Percentiles rank a stretch among this genome's conserved stretches.
Evolutionary conservation across 2,329 filamentous ascomycete species (phyloP).

Genomic region (Arthroderma sp.): DNA sequence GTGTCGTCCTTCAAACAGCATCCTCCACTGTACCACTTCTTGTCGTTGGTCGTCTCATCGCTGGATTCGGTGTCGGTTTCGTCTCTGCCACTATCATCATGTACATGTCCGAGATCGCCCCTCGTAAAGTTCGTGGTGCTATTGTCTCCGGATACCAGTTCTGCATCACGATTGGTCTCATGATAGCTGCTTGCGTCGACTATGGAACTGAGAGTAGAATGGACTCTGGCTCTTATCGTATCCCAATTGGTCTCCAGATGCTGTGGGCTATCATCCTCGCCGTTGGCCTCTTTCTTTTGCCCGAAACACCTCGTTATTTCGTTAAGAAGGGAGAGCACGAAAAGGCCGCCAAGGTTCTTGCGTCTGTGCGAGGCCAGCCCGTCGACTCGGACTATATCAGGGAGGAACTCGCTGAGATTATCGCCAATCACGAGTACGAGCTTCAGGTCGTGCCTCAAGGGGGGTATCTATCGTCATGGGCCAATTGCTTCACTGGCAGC

Average conservation of each 20-base stretch:
- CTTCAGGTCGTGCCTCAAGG: conserved; percentile 50
- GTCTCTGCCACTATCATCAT: conserved; percentile 68
- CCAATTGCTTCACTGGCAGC: conserved; percentile 47
- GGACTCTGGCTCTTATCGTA: conserved; percentile 60
- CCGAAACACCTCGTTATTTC: conserved; percentile 75
- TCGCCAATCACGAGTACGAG: conserved; percentile 84
- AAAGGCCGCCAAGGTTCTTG: conserved; percentile 48
- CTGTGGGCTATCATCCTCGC: conserved; percentile 66
- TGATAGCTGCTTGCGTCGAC: conserved; percentile 61
- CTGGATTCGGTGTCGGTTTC: conserved; percentile 67
- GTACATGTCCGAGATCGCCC: conserved; percentile 73
- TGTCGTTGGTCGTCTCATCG: conserved; percentile 59
- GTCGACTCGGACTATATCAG: conserved; percentile 60
- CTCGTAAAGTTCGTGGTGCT: conserved; percentile 62
- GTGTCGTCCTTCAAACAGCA: conserved; percentile 54
- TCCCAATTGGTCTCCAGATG: conserved; percentile 70
- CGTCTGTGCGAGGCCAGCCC: conserved; percentile 61
- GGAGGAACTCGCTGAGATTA: conserved; percentile 68
- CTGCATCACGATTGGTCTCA: conserved; percentile 65
- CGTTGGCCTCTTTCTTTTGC: conserved; percentile 58
- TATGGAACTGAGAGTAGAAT: conserved; percentile 53
- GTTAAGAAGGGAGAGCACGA: conserved; percentile 64
- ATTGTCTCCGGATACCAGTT: conserved; percentile 76
- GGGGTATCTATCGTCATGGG: conserved; percentile 57
- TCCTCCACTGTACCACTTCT: conserved; percentile 45